phyloP scores from a whole-genome alignment of 2,329 filamentous ascomycete genomes.

The Aspergillus sp. region DNA sequence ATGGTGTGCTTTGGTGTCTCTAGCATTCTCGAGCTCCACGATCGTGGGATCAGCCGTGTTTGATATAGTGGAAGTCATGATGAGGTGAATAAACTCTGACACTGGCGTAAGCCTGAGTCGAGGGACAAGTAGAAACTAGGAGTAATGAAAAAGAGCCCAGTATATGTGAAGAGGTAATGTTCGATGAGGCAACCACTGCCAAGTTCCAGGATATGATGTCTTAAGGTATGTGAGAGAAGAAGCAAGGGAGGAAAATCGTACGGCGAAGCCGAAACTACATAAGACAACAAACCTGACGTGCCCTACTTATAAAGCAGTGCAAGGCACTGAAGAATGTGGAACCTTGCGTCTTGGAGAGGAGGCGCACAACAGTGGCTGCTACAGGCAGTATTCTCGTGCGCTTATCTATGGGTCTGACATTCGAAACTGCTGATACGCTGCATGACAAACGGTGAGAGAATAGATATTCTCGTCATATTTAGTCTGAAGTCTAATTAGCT shows the following conservation, averaged over 20 bases:
- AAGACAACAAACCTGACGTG: neutral
- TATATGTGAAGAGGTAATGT: neutral
- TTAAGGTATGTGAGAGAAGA: neutral
- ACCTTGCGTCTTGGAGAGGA: neutral
- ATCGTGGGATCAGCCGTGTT: neutral
- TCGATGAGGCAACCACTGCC: neutral
- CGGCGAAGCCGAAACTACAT: neutral
- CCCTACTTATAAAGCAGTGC: neutral
- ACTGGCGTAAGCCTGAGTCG: neutral
- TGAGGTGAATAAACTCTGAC: neutral
- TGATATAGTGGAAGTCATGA: neutral
- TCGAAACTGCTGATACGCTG: neutral
- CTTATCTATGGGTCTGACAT: slow-evolving; percentile 7
- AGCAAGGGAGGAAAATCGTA: neutral
- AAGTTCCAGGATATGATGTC: neutral
- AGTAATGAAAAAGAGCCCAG: neutral
- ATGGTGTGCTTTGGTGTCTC: neutral
- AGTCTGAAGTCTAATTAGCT: neutral
- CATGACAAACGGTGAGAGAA: neutral
- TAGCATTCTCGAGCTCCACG: neutral
- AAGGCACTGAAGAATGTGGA: neutral
- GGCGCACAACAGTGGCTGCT: neutral
- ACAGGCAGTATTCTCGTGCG: neutral
- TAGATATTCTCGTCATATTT: neutral
- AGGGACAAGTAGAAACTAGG: neutral